Conservation (phyloP, 2,329 filamentous ascomycete species). For the Beauveria scarabaeidicola region DNA sequence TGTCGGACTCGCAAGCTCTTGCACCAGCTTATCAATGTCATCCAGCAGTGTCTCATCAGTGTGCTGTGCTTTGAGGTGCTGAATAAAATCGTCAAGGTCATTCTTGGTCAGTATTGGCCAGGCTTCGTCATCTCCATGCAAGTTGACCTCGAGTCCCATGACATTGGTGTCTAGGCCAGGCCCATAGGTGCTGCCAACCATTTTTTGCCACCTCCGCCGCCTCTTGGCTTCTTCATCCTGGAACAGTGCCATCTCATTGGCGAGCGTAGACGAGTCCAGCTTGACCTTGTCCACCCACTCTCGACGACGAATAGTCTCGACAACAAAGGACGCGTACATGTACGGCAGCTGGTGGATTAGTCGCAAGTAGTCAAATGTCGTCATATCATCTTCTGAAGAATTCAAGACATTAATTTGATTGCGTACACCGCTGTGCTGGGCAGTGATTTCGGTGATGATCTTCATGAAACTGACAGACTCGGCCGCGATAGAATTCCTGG, state of each 20-base stretch:
- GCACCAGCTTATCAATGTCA: conserved; percentile 67
- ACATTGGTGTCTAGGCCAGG: conserved; percentile 61
- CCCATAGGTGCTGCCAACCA: conserved; percentile 66
- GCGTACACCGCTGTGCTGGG: conserved; percentile 63
- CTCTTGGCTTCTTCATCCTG: conserved; percentile 89
- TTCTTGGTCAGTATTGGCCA: conserved; percentile 73
- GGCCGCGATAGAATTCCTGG: conserved; percentile 58
- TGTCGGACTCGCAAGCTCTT: conserved; percentile 72
- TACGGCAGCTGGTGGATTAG: conserved; percentile 76
- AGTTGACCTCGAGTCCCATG: conserved; percentile 73
- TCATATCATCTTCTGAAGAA: conserved; percentile 64
- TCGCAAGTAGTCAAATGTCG: conserved; percentile 72
- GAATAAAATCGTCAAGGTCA: conserved; percentile 68
- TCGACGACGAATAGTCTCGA: conserved; percentile 74
- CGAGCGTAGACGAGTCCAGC: conserved; percentile 74
- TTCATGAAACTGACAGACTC: conserved; percentile 70
- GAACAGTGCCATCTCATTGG: conserved; percentile 86
- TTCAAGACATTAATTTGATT: conserved; percentile 62
- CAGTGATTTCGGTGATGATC: conserved; percentile 71
- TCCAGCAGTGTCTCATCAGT: conserved; percentile 58
- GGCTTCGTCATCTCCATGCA: conserved; percentile 66
- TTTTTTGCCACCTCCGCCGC: conserved; percentile 83
- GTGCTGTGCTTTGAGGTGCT: conserved; percentile 54
- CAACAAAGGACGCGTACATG: conserved; percentile 80
- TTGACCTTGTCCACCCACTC: conserved; percentile 93